These are phyloP conservation scores for Clavispora carvajalis DNA, from an alignment of 805 yeast species.

Conservation along the genomic window DNA sequence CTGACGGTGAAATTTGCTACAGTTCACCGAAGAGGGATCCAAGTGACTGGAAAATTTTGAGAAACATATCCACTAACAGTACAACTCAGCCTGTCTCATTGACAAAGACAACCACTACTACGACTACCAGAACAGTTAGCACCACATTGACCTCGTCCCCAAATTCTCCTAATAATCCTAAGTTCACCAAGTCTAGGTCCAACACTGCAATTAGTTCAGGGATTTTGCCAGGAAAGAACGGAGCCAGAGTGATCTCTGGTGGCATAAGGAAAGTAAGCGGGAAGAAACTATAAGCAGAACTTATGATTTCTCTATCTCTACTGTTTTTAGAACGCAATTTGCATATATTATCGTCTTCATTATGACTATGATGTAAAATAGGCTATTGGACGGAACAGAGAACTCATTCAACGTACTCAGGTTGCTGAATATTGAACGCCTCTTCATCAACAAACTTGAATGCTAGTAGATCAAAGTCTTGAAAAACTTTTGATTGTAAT, in stretches of 20 bases:
- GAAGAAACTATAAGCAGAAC: background rate
- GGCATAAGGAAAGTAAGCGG: slow-evolving; percentile 16
- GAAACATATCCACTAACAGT: slow-evolving; percentile 33
- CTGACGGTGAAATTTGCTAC: slow-evolving; percentile 12
- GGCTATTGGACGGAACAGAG: background rate
- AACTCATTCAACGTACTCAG: slow-evolving; percentile 4
- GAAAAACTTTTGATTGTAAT: slow-evolving; percentile 25
- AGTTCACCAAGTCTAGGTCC: slow-evolving; percentile 12
- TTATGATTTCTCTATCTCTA: background rate
- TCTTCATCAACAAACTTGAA: slow-evolving; percentile 37
- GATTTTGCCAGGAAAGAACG: slow-evolving; percentile 13
- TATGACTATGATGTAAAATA: background rate
- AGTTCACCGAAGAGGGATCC: slow-evolving; percentile 23
- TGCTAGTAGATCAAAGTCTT: slow-evolving; percentile 39
- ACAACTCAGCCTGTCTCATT: slow-evolving; percentile 29
- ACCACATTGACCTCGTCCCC: slow-evolving; percentile 33
- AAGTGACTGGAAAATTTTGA: slow-evolving; percentile 35
- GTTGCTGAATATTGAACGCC: slow-evolving; percentile 22
- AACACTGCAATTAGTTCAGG: slow-evolving; percentile 12
- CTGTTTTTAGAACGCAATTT: background rate
- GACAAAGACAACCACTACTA: slow-evolving; percentile 41
- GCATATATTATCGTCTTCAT: background rate
- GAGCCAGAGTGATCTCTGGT: slow-evolving; percentile 12
- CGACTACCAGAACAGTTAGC: slow-evolving; percentile 48
- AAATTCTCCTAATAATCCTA: slow-evolving; percentile 18